Percentiles rank a stretch among this genome's conserved stretches.
Conservation (phyloP, 805 yeast genomes). For the Candida saitoana region DNA sequence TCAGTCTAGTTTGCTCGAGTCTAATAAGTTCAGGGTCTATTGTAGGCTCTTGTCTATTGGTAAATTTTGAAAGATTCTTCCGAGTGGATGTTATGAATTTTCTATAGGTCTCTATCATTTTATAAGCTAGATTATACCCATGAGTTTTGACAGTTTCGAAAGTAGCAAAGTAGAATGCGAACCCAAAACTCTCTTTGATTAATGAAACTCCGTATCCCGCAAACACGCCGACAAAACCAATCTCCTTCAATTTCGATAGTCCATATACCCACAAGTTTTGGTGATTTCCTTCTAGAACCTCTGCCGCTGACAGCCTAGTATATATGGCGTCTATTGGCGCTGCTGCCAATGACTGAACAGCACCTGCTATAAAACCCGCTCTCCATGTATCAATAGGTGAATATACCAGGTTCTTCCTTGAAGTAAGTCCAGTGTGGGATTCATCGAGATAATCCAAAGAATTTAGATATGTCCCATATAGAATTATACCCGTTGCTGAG, state of each 20-base stretch:
- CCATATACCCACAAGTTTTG: constrained; percentile 78
- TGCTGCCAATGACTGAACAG: constrained; percentile 82
- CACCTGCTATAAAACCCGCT: constrained; percentile 86
- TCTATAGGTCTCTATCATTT: constrained; percentile 40
- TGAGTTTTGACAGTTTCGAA: constrained; percentile 77
- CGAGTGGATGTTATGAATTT: constrained; percentile 41
- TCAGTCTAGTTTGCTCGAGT: constrained; percentile 34
- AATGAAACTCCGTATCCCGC: constrained; percentile 83
- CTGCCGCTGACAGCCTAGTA: constrained; percentile 74
- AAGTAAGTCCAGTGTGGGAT: constrained; percentile 13
- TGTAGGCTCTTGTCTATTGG: constrained; percentile 14
- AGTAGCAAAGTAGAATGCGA: constrained; percentile 77
- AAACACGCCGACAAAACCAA: constrained; percentile 81
- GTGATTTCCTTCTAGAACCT: constrained; percentile 62
- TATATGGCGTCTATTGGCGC: constrained; percentile 92
- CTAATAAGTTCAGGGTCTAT: constrained; percentile 20
- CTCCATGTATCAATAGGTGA: constrained; percentile 55
- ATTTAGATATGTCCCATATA: constrained; percentile 77
- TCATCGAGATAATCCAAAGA: constrained; percentile 35
- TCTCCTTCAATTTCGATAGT: constrained; percentile 56
- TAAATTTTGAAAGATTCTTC: constrained; percentile 14
- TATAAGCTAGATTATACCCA: constrained; percentile 47
- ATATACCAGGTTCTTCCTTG: constrained; percentile 8
- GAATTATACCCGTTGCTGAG: constrained; percentile 80
- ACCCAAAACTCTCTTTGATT: constrained; percentile 75